Evolutionary conservation across 2,329 filamentous ascomycete genomes (phyloP), one percentile per base, ranked within the genome.

Genomic region (Ascochyta pisi): DNA sequence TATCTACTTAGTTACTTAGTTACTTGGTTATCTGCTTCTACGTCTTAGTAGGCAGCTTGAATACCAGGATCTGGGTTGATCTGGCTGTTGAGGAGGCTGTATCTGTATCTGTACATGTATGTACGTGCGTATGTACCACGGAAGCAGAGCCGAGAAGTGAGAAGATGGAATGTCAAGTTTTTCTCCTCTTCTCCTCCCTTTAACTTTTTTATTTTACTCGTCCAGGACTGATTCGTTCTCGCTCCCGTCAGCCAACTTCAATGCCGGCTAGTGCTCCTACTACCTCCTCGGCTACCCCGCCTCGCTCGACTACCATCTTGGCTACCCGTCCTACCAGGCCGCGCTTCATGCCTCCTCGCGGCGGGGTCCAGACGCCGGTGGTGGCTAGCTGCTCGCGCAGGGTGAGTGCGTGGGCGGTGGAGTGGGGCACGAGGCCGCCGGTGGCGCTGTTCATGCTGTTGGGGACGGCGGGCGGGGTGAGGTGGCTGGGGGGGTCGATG

Each of bases 281-380:
- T 6, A 97, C 89, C 75, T 97, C 94, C 63, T 93, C 88, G 4
- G 89, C 92, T 26, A 97, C 89, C 31, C 92, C 92, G 0, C 89
- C 89, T 66, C 84, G 86, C 71, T 90, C 86, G 55, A 96, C 75
- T 29, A 92, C 90, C 73, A 88, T 86, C 73, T 89, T 86, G 57
- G 96, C 86, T 78, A 97, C 90, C 49, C 83, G 82, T 47, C 87
- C 84, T 62, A 98, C 78, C 16, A 95, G 80, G 4, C 78, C 81
- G 67, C 92, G 85, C 79, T 90, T 92, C 34, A 94, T 86, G 2
- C 94, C 94, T 35, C 94, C 94, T 29, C 92, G 77, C 29, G 91
- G 90, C 35, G 93, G 89, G 68, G 86, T 90, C 94, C 94, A 97
- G 26, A 96, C 91, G 2, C 91, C 89, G 56, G 79, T 71, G 22